Conservation (phyloP, 1,284 basidiomycete genomes). For the Pascua sp. region DNA sequence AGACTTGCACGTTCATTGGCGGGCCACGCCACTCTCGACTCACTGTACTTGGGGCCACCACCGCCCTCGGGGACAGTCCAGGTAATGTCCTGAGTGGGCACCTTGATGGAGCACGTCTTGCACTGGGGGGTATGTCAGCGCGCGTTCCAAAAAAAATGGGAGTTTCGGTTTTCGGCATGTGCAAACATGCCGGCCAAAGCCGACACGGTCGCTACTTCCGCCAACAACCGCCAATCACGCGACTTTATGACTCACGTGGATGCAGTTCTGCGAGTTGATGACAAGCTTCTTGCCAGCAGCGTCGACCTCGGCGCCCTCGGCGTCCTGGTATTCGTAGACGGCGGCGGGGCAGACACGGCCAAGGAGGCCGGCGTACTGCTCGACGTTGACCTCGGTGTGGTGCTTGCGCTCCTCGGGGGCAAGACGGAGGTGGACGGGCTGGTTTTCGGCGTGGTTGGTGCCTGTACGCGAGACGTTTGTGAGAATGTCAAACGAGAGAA, state of each 20-base stretch:
- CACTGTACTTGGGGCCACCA: conserved; percentile 89
- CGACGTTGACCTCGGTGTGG: conserved; percentile 75
- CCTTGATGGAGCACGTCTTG: conserved; percentile 88
- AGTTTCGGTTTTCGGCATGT: too few relatives aligned
- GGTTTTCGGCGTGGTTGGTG: conserved; percentile 95
- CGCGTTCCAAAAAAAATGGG: too few relatives aligned
- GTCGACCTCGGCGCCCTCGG: conserved; percentile 57
- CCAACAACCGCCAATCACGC: too few relatives aligned
- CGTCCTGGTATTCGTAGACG: conserved; percentile 91
- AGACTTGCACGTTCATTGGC: background rate
- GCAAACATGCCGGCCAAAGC: conserved; percentile 4
- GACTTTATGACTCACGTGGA: conserved; percentile 40
- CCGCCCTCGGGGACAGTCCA: conserved; percentile 89
- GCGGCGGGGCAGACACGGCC: conserved; percentile 89
- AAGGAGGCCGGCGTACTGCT: conserved; percentile 79
- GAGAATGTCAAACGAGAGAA: conserved; percentile 89
- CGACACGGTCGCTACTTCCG: background rate
- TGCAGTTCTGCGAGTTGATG: conserved; percentile 80
- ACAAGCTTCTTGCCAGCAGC: conserved; percentile 79
- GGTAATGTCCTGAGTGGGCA: conserved; percentile 86
- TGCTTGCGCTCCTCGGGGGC: conserved; percentile 55
- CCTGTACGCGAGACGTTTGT: conserved; percentile 87
- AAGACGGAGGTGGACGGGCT: conserved; percentile 82
- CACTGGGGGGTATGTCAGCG: conserved; percentile 57
- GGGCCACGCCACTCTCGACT: conserved; percentile 48